These are phyloP conservation scores for Apiospora marii DNA, from an alignment of 2,329 filamentous ascomycete species.

Conservation along the genomic window DNA sequence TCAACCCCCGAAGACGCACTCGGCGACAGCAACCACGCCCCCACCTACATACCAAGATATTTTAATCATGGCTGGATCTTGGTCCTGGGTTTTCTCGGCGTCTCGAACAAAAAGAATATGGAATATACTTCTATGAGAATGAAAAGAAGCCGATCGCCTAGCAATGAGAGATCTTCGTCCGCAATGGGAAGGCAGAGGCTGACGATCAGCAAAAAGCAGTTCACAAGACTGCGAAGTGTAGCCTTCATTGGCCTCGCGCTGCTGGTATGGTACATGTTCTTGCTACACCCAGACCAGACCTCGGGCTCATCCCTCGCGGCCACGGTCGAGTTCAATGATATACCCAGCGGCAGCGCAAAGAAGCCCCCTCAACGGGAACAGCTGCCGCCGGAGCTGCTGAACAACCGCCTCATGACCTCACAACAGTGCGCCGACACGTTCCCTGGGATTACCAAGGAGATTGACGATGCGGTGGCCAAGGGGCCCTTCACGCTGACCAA, in stretches of 20 bases:
- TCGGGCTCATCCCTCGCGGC: neutral
- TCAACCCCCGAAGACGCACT: constrained; percentile 6
- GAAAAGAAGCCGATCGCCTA: neutral
- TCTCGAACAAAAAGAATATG: neutral
- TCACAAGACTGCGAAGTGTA: neutral
- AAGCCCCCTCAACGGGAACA: neutral
- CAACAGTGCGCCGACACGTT: constrained; percentile 54
- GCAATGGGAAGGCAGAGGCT: constrained; percentile 1
- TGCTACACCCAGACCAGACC: neutral
- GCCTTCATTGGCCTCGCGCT: constrained; percentile 1
- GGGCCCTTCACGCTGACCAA: constrained; percentile 51
- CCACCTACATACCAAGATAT: neutral
- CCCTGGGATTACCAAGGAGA: constrained; percentile 54
- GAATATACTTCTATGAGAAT: too few relatives aligned
- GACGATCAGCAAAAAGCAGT: neutral
- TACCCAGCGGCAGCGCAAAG: neutral
- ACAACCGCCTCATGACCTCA: constrained; percentile 50
- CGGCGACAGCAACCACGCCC: neutral
- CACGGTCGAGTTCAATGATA: neutral
- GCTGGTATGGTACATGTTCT: constrained; percentile 3
- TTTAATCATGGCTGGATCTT: neutral
- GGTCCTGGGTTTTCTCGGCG: neutral
- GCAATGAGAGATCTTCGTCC: neutral
- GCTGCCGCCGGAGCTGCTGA: constrained; percentile 34
- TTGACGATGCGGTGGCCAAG: constrained; percentile 53